Conservation (phyloP, 2,329 filamentous ascomycete species). For the Coniella vitis region DNA sequence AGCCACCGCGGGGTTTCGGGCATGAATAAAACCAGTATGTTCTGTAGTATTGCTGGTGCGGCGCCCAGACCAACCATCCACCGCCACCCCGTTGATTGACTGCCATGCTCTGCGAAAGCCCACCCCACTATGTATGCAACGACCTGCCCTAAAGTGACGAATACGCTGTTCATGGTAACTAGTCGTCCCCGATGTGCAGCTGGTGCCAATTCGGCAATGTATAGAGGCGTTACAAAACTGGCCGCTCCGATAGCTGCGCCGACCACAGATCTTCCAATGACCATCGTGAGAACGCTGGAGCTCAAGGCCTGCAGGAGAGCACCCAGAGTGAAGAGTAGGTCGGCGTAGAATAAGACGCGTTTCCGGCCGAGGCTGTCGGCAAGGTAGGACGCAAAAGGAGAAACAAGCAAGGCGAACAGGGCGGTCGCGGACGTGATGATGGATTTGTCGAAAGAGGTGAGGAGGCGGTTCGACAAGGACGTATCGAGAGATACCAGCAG, state of each 20-base stretch:
- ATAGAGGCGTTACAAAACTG: slow-evolving; percentile 78
- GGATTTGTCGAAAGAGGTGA: slow-evolving; percentile 61
- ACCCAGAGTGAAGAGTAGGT: slow-evolving; percentile 61
- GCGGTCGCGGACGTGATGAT: slow-evolving; percentile 65
- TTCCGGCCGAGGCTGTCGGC: slow-evolving; percentile 57
- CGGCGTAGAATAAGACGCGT: slow-evolving; percentile 56
- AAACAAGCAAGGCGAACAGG: slow-evolving; percentile 57
- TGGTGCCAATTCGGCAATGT: slow-evolving; percentile 81
- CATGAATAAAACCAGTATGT: slow-evolving; percentile 60
- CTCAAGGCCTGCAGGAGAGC: slow-evolving; percentile 58
- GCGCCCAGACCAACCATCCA: slow-evolving; percentile 89
- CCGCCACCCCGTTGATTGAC: slow-evolving; percentile 61
- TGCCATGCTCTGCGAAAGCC: slow-evolving; percentile 54
- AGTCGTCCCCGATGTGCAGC: slow-evolving; percentile 68
- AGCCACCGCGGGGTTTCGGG: slow-evolving; percentile 89
- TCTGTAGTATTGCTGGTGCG: slow-evolving; percentile 67
- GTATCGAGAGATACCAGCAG: slow-evolving; percentile 58
- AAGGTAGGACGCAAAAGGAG: slow-evolving; percentile 57
- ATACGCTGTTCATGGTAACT: slow-evolving; percentile 74
- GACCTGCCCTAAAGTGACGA: slow-evolving; percentile 83
- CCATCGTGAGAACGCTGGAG: slow-evolving; percentile 55
- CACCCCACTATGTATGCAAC: slow-evolving; percentile 82
- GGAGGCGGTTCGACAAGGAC: slow-evolving; percentile 48
- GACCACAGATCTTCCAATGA: slow-evolving; percentile 60
- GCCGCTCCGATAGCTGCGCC: slow-evolving; percentile 68